Evolutionary conservation across 768 basidiomycete species (phyloP).

Genomic region (Rhodotorula toruloides): DNA sequence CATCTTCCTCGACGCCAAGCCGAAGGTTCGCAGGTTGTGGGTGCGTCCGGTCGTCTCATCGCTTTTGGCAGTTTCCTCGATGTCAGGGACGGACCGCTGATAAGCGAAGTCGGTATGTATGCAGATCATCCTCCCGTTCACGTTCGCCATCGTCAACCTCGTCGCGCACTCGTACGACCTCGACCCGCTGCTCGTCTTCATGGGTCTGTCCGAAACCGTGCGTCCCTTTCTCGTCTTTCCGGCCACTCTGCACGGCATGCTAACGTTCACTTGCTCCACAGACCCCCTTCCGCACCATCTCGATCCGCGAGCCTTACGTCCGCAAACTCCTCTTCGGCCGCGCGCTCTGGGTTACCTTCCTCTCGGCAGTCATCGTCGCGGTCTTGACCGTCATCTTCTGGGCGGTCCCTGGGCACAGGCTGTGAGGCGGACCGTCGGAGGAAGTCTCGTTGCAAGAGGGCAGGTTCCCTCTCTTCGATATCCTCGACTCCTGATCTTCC

Average conservation of each 20-base stretch:
- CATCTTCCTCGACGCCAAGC: slow-evolving; percentile 86
- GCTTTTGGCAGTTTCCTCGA: not conserved
- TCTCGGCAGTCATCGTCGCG: slow-evolving; percentile 61
- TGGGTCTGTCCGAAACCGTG: slow-evolving; percentile 81
- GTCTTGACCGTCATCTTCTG: slow-evolving; percentile 87
- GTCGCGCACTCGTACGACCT: slow-evolving; percentile 95
- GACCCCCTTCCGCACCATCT: slow-evolving; percentile 89
- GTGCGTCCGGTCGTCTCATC: slow-evolving; percentile 63
- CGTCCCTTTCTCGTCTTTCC: not conserved
- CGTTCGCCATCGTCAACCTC: slow-evolving; percentile 80
- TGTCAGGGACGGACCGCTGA: no score
- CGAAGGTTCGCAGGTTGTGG: slow-evolving; percentile 88
- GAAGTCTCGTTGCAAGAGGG: no score
- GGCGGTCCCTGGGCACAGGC: slow-evolving; percentile 88
- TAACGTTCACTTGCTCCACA: not conserved
- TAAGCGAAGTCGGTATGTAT: no score
- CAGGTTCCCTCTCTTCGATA: no score
- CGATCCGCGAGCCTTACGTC: slow-evolving; percentile 89
- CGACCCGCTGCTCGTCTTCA: slow-evolving; percentile 88
- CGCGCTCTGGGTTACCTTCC: slow-evolving; percentile 72
- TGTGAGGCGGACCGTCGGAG: no score
- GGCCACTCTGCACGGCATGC: not conserved
- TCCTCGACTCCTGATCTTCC: no score
- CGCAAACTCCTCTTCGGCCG: slow-evolving; percentile 81
- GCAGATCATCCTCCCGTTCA: slow-evolving; percentile 91